These are phyloP conservation scores for Thermochaetoides thermophila DNA, from an alignment of 495 filamentous ascomycete genomes.

Conservation along the genomic window DNA sequence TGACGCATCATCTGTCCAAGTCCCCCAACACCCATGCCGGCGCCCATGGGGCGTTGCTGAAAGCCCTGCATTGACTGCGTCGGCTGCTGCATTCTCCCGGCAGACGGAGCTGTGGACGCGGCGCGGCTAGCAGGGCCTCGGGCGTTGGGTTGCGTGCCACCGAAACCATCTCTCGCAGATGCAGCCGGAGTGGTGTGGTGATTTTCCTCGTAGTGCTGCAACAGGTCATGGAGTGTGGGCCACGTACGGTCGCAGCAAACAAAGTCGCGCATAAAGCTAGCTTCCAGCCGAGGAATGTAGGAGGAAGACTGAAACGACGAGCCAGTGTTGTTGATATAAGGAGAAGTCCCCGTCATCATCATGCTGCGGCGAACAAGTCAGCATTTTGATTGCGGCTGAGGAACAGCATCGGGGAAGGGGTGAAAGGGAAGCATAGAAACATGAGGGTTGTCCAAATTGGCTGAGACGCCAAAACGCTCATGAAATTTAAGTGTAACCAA, in stretches of 20 bases:
- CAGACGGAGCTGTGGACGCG: conserved; percentile 12
- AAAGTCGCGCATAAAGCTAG: conserved; percentile 93
- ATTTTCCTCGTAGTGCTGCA: conserved; percentile 91
- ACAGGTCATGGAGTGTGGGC: conserved; percentile 80
- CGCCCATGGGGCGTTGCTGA: conserved; percentile 21
- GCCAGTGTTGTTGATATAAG: conserved; percentile 67
- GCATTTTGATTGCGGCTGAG: too few species aligned
- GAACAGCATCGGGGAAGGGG: too few species aligned
- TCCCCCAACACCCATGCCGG: conserved; percentile 22
- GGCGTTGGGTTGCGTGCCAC: conserved; percentile 6
- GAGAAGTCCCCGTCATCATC: conserved; percentile 91
- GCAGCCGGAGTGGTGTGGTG: conserved; percentile 42
- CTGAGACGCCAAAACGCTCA: too few species aligned
- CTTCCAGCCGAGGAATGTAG: conserved; percentile 93
- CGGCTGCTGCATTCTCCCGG: conserved; percentile 9
- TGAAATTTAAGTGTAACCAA: too few species aligned
- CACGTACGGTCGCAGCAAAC: conserved; percentile 79
- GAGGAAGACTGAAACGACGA: conserved; percentile 95
- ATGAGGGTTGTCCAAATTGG: too few species aligned
- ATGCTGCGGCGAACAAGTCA: conserved; percentile 47
- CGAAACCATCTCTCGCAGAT: conserved; percentile 14
- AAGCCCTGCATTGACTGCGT: conserved; percentile 22
- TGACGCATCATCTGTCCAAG: conserved; percentile 35
- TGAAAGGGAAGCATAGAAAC: too few species aligned
- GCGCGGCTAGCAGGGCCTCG: conserved; percentile 14